Evolutionary conservation across 2,329 filamentous ascomycete species (phyloP), one percentile per base, ranked within the genome.

Genomic region (Fusarium heterosporum): DNA sequence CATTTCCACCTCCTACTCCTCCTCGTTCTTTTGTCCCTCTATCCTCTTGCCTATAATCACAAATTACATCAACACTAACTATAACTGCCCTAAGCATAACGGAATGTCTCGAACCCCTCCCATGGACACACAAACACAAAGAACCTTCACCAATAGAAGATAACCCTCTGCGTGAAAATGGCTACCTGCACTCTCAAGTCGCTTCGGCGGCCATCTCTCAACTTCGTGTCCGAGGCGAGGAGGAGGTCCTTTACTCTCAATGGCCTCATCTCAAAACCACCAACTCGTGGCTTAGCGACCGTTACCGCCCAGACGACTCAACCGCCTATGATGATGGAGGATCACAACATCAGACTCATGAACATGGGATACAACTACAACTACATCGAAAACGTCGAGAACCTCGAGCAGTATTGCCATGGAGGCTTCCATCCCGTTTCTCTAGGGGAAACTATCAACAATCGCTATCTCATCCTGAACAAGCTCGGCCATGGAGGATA

Each of bases 401-500:
- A 70, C 19, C 66, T 69, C 6, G 67, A 69, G 19, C 63, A 70
- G 48, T 71, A 69, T 17, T 48, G 68, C 4, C 46, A 59, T 16
- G 68, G 68, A 4, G 68, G 65, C 22, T 71, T 69, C 30, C 68
- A 71, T 17, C 68, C 68, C 1, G 63, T 71, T 17, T 43, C 56
- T 3, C 48, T 71, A 4, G 68, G 69, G 19, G 68, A 71, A 47
- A 69, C 65, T n/a, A 65, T 71, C 57, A 66, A 71, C 45, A 39
- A 61, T 40, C 68, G 64, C n/a, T 71, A 71, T 36, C 52, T 69
- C 26, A 55, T 71, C n/a, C 66, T 71, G 28, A 64, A 71, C 30
- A 71, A 71, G 56, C 68, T 71, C n/a, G 69, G 69, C 10, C 66
- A 71, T 19, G 69, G 69, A 13, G 61, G 66, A 13, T 72, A 70